Evolutionary conservation across 2,329 filamentous ascomycete species (phyloP), one percentile per base, ranked within the genome.

Genomic region (Aureobasidium namibiae): DNA sequence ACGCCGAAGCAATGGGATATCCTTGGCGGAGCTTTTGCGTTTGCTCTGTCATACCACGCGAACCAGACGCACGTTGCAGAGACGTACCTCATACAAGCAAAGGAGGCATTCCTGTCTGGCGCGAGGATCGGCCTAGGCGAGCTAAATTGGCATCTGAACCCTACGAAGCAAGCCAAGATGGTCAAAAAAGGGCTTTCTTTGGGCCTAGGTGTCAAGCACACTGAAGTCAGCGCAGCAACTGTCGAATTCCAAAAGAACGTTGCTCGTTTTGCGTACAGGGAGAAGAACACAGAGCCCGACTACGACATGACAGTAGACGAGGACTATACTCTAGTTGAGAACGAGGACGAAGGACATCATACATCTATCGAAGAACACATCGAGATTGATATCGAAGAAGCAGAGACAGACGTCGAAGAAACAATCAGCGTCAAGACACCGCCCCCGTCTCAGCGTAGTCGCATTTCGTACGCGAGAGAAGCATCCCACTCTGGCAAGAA

Each of bases 61-160:
- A n/a, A 33, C 1, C 16, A 36, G 18, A 56, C 14, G 4, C 3
- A 13, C 13, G 33, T 26, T 7, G n/a, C 31, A 1, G 53, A 56
- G 18, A 2, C 1, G 2, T 4, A 34, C 1, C 18, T 58, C 1
- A 4, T 31, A 1, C 14, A 13, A 1, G n/a, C 29, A 7, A 11
- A 31, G 21, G 21, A 59, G 18, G 45, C 56, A 5, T 59, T 59
- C 38, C 11, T 49, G 5, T 41, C 41, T 5, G 56, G 56, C 1
- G 24, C 48, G 10, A 21, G 34, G 2, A 21, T 3, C 1, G 56
- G 56, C 1, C 3, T 50, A 1, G 56, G 56, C 13, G 45, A 49
- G n/a, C 9, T 50, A 10, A 59, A 59, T 14, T 59, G 56, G 56
- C 56, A 59, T 31, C 36, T 42, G 23, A 34, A 50, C 6, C 2